Evolutionary conservation across 768 basidiomycete genomes (phyloP).

Genomic region (Strobilomyces confusus): DNA sequence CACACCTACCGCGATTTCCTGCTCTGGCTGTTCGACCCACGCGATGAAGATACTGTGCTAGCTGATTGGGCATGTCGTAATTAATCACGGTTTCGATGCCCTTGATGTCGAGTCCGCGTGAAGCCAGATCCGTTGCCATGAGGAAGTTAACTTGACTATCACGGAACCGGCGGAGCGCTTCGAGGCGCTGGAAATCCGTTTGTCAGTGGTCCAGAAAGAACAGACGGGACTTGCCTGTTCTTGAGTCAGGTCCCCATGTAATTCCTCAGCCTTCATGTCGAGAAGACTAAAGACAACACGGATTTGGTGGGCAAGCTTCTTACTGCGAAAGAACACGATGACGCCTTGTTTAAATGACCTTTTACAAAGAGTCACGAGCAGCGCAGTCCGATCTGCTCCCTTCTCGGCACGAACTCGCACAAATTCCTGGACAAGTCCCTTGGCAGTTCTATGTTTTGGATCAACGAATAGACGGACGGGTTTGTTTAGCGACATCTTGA

Average conservation of each 20-base stretch:
- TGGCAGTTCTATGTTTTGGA: conserved; percentile 83
- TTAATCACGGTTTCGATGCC: conserved; percentile 98
- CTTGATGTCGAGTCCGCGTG: conserved; percentile 95
- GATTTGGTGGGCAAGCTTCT: conserved; percentile 96
- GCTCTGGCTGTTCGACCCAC: conserved; percentile 97
- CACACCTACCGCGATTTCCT: conserved; percentile 85
- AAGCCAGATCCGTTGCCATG: conserved; percentile 95
- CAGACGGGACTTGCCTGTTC: conserved; percentile 64
- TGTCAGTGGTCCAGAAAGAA: background rate
- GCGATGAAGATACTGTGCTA: conserved; percentile 93
- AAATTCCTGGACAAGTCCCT: conserved; percentile 89
- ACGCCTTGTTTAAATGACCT: conserved; percentile 79
- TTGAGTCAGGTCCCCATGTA: conserved; percentile 94
- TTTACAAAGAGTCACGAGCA: conserved; percentile 82
- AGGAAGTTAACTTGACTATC: conserved; percentile 87
- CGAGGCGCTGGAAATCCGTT: conserved; percentile 59
- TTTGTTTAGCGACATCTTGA: conserved; percentile 87
- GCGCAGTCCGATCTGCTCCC: conserved; percentile 69
- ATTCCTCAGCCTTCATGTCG: conserved; percentile 86
- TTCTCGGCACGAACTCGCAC: conserved; percentile 83
- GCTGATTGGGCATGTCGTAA: conserved; percentile 94
- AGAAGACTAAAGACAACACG: conserved; percentile 86
- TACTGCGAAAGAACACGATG: conserved; percentile 94
- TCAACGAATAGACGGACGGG: conserved; percentile 96
- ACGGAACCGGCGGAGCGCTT: conserved; percentile 81